Evolutionary conservation across 306 rosid species (phyloP).

Genomic region (Purshia tridentata): DNA sequence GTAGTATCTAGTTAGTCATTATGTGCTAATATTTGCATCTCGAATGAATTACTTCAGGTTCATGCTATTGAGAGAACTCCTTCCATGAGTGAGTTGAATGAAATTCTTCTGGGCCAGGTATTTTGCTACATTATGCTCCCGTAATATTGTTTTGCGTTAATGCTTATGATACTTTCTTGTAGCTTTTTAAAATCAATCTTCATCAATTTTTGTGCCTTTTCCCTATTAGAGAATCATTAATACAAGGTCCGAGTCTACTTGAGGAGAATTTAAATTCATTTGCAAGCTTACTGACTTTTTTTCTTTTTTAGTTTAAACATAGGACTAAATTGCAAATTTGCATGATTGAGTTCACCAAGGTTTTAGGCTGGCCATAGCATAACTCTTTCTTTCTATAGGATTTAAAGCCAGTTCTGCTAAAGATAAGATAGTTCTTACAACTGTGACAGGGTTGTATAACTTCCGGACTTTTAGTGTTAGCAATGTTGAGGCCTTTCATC

Average conservation of each 20-base stretch:
- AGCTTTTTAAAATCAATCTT: background rate
- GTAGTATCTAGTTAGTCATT: background rate
- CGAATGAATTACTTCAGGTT: constrained; percentile 55
- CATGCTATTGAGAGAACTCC: constrained; percentile 94
- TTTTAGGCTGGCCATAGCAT: background rate
- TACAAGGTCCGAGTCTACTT: background rate
- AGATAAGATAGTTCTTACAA: background rate
- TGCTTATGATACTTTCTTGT: background rate
- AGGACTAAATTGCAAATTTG: background rate
- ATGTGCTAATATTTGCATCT: background rate
- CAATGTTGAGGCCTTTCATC: background rate
- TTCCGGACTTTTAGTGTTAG: background rate
- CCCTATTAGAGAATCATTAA: background rate
- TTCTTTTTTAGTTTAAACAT: background rate
- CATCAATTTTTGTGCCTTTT: constrained; percentile 9
- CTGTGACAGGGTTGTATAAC: background rate
- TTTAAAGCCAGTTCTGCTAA: background rate
- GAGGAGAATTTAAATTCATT: background rate
- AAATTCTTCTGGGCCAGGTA: constrained; percentile 97
- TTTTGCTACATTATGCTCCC: constrained; percentile 25
- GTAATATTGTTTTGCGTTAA: background rate
- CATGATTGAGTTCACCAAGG: background rate
- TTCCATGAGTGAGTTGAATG: constrained; percentile 96
- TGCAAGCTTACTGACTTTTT: background rate
- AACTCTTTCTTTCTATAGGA: background rate